Percentiles rank a stretch among this genome's conserved stretches.
These are phyloP conservation scores for Malbranchea cinnamomea DNA, from an alignment of 2,329 filamentous ascomycete species.

Conservation along the genomic window DNA sequence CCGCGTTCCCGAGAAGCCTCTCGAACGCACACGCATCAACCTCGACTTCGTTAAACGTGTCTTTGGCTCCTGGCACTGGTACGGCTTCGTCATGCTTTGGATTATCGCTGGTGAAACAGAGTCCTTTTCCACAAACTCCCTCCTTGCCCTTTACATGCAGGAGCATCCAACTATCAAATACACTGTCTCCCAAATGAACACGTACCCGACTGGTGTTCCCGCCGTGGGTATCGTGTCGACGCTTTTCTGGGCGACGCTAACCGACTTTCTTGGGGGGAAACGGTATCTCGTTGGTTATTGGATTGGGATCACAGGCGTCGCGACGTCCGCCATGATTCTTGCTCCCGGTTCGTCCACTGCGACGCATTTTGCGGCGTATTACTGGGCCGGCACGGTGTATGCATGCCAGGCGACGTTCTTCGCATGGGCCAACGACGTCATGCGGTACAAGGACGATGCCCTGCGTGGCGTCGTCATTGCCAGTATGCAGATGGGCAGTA, in stretches of 20 bases:
- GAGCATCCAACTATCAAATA: conserved; percentile 31
- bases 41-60: conserved; percentile 17
- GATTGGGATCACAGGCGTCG: conserved; percentile 49
- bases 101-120: conserved; percentile 58
- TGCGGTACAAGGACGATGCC: conserved; percentile 47
- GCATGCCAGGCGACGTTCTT: conserved; percentile 63
- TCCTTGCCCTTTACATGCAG: conserved; percentile 39
- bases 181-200: conserved; percentile 36
- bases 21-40: conserved; percentile 12
- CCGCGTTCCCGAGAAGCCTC: conserved; percentile 15
- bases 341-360: conserved; percentile 37
- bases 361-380: conserved; percentile 50
- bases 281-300: conserved; percentile 53
- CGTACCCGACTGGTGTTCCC: conserved; percentile 38
- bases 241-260: conserved; percentile 54
- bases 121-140: conserved; percentile 50
- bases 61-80: conserved; percentile 23
- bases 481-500: conserved; percentile 56
- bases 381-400: conserved; percentile 55
- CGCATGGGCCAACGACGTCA: conserved; percentile 59
- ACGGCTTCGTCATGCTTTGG: conserved; percentile 24
- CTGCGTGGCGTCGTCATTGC: conserved; percentile 53
- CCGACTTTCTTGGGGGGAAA: conserved; percentile 48
- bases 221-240: conserved; percentile 41
- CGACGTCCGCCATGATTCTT: conserved; percentile 48